Evolutionary conservation across 2,329 filamentous ascomycete species (phyloP), one percentile per base, ranked within the genome.

Genomic region (Zelopaecilomyces penicillatus): DNA sequence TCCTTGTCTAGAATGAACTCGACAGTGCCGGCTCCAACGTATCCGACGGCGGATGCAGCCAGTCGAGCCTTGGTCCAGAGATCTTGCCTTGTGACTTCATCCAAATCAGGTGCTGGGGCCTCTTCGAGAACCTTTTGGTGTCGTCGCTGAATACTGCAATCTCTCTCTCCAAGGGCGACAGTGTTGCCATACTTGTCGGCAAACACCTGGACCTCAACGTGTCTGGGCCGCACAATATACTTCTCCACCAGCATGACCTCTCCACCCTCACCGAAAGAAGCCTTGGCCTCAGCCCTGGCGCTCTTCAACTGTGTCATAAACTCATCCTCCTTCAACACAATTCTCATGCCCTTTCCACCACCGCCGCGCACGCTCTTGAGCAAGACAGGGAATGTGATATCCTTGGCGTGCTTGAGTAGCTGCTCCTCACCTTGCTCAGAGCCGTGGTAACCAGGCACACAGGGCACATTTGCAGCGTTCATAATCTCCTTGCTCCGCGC

Each of bases 391-490:
- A 82, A 85, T 29, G 71, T 71, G 52, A 85, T 71, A 52, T 85
- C 80, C 54, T 77, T 78, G 6, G 93, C 91, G 61, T 91, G 81
- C 7, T 71, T 68, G 44, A 87, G 61, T 28, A 83, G 63, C 52
- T 78, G 65, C 44, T 68, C 63, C 39, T 76, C 72, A 40, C 84
- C 80, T 67, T 98, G 93, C 42, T 95, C 87, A 1, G 74, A 58
- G 12, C 93, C 93, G 62, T 97, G 93, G 58, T 98, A 98, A 1
- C 93, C 93, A 0, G 93, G 93, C 40, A 98, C 93, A 58, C 93
- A 97, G 4, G 90, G 90, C 4, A 98, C 93, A 6, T 89, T 88
- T n/a, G 93, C 91, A 4, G 81, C 80, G 31, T 80, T 88, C 93
- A 98, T 97, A 60, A 98, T 96, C 61, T 95, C 86, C 65, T 98